Evolutionary conservation across 805 yeast species (phyloP).

Genomic region (Lipomyces spencermartinsiae): DNA sequence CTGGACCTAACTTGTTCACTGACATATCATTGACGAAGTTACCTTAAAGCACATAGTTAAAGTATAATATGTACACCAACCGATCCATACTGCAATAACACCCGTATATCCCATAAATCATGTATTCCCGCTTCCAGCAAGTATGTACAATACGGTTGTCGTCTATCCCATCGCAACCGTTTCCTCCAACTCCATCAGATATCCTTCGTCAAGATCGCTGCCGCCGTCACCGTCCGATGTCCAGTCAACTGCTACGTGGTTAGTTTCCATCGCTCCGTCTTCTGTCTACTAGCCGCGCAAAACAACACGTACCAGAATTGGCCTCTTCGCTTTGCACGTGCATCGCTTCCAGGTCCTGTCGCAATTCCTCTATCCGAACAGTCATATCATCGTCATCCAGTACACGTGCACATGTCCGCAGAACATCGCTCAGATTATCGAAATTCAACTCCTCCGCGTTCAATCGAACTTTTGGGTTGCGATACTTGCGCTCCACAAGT

Average conservation of each 20-base stretch:
- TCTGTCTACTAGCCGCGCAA: neutral
- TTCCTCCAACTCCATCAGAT: conserved; percentile 10
- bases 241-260: conserved; percentile 7
- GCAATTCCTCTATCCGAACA: conserved; percentile 8
- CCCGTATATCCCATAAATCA: neutral
- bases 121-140: neutral
- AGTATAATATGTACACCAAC: neutral
- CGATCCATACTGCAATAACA: neutral
- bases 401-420: conserved; percentile 5
- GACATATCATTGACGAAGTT: no score
- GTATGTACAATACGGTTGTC: neutral
- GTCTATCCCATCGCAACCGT: neutral
- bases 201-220: conserved; percentile 6
- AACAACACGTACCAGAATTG: conserved; percentile 11
- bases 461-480: neutral
- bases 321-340: conserved; percentile 13
- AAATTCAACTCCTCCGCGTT: conserved; percentile 5
- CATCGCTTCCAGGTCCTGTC: conserved; percentile 20
- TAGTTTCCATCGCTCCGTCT: conserved; percentile 1
- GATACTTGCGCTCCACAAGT: conserved; percentile 7
- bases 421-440: neutral
- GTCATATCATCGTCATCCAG: conserved; percentile 9
- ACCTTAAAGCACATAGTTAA: no score
- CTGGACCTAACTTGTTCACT: no score
- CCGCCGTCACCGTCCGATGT: conserved; percentile 12